These are phyloP conservation scores for Aspergillus baeticus DNA, from an alignment of 495 filamentous ascomycete genomes.

Conservation along the genomic window DNA sequence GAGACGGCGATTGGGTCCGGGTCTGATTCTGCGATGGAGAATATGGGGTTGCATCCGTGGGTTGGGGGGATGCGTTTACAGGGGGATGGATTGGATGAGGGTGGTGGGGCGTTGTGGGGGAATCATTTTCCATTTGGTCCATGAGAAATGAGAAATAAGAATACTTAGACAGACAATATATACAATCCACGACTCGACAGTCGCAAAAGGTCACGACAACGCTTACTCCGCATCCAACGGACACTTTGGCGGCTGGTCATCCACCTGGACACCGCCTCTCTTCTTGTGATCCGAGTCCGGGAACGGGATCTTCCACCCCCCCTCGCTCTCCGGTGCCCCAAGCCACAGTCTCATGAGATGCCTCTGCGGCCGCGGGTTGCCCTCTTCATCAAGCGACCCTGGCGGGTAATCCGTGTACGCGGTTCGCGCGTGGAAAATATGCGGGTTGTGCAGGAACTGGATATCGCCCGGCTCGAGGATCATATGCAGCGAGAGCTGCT, in stretches of 20 bases:
- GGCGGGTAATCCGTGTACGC: constrained; percentile 65
- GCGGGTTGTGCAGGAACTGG: constrained; percentile 69
- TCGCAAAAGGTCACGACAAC: no score
- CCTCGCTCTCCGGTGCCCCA: constrained; percentile 73
- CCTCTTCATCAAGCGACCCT: constrained; percentile 41
- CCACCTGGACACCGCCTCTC: constrained; percentile 82
- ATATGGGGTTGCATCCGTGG: constrained; percentile 28
- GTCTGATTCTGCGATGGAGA: no score
- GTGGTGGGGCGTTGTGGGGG: constrained; percentile 23
- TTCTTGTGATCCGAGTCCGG: constrained; percentile 78
- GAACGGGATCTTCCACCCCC: constrained; percentile 83
- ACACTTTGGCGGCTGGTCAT: constrained; percentile 65
- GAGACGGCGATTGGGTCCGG: constrained; percentile 32
- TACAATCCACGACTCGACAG: no score
- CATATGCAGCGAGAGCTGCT: constrained; percentile 68
- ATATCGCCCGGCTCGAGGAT: constrained; percentile 76
- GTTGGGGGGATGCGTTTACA: constrained; percentile 26
- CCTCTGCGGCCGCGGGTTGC: constrained; percentile 52
- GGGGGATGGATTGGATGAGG: constrained; percentile 4
- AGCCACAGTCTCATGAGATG: constrained; percentile 85
- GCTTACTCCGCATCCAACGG: constrained; percentile 70
- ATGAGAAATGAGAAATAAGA: no score
- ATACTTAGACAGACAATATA: no score
- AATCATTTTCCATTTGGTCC: constrained; percentile 29
- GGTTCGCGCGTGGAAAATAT: constrained; percentile 69